phyloP scores from a whole-genome alignment of 2,329 filamentous ascomycete species.

The Chrysoporthe cubensis region DNA sequence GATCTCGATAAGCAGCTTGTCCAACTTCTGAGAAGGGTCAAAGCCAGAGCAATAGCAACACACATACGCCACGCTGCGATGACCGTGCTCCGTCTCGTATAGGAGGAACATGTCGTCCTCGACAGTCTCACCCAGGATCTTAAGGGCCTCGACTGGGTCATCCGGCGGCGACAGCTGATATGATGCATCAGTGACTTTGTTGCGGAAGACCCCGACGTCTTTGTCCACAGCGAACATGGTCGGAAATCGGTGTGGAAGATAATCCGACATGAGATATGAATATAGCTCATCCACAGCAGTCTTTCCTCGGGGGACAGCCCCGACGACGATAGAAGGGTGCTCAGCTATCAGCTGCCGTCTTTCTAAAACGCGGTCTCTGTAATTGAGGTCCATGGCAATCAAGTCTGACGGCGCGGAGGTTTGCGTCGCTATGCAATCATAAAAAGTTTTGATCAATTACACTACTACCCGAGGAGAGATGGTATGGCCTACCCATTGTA shows the following conservation, averaged over 20 bases:
- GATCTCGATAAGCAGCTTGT: conserved; percentile 51
- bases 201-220: conserved; percentile 41
- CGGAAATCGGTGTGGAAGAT: conserved; percentile 55
- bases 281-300: conserved; percentile 54
- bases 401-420: conserved; percentile 51
- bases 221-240: conserved; percentile 48
- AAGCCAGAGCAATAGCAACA: conserved; percentile 59
- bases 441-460: neutral
- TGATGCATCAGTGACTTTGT: conserved; percentile 42
- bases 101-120: conserved; percentile 61
- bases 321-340: conserved; percentile 47
- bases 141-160: conserved; percentile 42
- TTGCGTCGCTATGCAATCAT: conserved; percentile 43
- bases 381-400: conserved; percentile 57
- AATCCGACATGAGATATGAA: conserved; percentile 48
- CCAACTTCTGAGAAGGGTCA: conserved; percentile 54
- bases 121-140: conserved; percentile 52
- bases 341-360: conserved; percentile 45
- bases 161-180: conserved; percentile 37
- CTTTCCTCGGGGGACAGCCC: conserved; percentile 44
- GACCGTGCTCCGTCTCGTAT: conserved; percentile 45
- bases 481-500: conserved; percentile 51
- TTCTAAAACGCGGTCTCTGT: conserved; percentile 47
- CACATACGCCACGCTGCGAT: conserved; percentile 51
- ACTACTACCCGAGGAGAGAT: neutral